Base-by-base conservation (phyloP, 371 early-diverging fungal species). In the Rhizopus stolonifer region DNA sequence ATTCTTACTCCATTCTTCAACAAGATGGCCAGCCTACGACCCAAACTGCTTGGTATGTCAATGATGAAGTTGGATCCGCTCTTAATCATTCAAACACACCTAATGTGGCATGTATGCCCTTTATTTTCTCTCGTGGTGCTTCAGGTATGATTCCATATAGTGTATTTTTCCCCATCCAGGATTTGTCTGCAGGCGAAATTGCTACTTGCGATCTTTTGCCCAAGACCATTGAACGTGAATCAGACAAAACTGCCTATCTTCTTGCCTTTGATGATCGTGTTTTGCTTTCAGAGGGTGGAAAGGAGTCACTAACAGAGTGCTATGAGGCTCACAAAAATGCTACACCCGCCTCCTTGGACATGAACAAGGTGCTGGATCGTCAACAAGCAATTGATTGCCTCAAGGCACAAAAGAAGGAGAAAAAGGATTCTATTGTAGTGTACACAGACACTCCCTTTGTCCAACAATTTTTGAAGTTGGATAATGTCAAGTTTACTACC, bases 1-100 rank as follows among this genome's bases (percentile, higher is more conserved):
- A 83, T 33, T 72, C 79, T 5, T 83, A 73, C 47, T 73, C 81
- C 11, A 75, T 83, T 8, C 69, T 83, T 8, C 70, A 80, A 44
- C 68, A 72, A 40, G 70, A 78, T 29, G 81, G 81, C 19, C 72
- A 79, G 52, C 77, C 80, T 18, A 67, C 63, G 39, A 63, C 71
- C 23, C 78, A 83, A 47, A 78, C 75, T n/a, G 83, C 81, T 17
- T 83, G 80, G 83, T 83, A 75, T 67, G 66, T 70, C 54, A 69
- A 58, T 65, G 74, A 74, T 51, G 70, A 81, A 56, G 84, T 83
- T 7, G 84, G 84, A 52, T 83, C 84, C 3, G 76, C 84, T 2
- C 57, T 83, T 24, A 56, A 67, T 22, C 84, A 83, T 46, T 80
- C 84, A 0, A 67, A 72, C 13, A 65, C 70, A 1, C 84, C 84